Conservation (phyloP, 768 basidiomycete species). For the Kwoniella sp. region DNA sequence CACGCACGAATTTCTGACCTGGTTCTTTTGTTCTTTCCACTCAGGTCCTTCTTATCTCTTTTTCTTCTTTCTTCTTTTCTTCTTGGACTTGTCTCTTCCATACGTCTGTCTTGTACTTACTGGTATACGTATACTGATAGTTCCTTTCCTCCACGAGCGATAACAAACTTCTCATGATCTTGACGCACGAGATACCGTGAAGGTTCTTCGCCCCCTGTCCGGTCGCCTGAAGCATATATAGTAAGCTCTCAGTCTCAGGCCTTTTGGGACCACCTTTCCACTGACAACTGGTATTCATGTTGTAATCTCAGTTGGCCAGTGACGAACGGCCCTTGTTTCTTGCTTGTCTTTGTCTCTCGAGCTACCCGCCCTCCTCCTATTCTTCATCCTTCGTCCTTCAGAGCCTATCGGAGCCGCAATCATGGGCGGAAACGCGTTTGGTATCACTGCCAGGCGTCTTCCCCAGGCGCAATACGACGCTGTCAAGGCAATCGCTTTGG, state of each 20-base stretch:
- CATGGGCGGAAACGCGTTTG: conserved; percentile 46
- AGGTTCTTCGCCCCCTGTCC: too few species aligned
- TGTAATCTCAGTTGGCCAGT: too few species aligned
- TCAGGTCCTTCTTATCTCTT: background rate
- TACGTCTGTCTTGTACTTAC: background rate
- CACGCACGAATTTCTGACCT: too few species aligned
- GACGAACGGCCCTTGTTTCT: background rate
- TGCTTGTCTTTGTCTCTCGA: background rate
- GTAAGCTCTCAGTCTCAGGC: background rate
- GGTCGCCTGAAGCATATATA: background rate
- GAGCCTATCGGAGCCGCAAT: background rate
- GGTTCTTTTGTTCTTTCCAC: conserved; percentile 1
- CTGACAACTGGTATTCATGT: too few species aligned
- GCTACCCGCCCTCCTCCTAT: too few species aligned
- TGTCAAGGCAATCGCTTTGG: conserved; percentile 11
- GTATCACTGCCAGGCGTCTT: conserved; percentile 28
- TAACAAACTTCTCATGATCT: too few species aligned
- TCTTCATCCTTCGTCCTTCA: too few species aligned
- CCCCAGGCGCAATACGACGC: conserved; percentile 23
- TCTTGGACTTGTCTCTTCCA: conserved; percentile 1
- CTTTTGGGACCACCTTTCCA: too few species aligned
- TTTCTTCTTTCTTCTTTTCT: conserved; percentile 1
- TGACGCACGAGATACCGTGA: too few species aligned
- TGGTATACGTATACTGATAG: too few species aligned
- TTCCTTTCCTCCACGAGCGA: too few species aligned